Percentiles rank a stretch among this genome's conserved stretches.
These are phyloP conservation scores for Viscum album DNA, from an alignment of 177 flowering plant species.

Conservation along the genomic window DNA sequence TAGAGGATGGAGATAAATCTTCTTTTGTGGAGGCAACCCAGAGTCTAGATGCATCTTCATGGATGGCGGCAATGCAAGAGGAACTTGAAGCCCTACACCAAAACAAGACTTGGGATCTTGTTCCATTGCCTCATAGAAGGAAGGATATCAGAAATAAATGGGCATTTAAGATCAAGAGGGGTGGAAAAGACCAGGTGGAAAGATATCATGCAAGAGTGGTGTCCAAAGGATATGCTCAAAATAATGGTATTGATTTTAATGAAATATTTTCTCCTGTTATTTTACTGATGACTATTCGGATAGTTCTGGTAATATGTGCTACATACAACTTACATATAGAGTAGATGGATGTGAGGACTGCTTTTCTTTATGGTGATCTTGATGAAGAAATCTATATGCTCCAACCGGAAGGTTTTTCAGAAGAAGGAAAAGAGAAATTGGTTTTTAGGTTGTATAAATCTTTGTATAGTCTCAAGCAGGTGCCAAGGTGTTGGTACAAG, in stretches of 20 bases:
- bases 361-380: neutral
- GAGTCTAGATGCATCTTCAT: neutral
- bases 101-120: neutral
- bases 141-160: neutral
- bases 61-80: neutral
- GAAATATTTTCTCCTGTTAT: slow-evolving; percentile 1
- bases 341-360: neutral
- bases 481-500: slow-evolving; percentile 1
- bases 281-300: neutral
- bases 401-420: neutral
- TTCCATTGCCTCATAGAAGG: neutral
- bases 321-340: neutral
- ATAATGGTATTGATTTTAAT: neutral
- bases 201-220: neutral
- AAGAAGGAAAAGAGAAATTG: neutral
- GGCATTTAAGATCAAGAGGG: neutral
- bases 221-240: neutral
- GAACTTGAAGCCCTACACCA: neutral
- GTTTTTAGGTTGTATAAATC: neutral
- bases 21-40: neutral
- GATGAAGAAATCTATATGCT: slow-evolving; percentile 1
- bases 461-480: neutral
- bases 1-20: neutral
- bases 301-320: neutral
- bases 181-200: too few relatives aligned